Base-by-base conservation (phyloP, 495 filamentous ascomycete species). In the Aspergillus sclerotioniger region DNA sequence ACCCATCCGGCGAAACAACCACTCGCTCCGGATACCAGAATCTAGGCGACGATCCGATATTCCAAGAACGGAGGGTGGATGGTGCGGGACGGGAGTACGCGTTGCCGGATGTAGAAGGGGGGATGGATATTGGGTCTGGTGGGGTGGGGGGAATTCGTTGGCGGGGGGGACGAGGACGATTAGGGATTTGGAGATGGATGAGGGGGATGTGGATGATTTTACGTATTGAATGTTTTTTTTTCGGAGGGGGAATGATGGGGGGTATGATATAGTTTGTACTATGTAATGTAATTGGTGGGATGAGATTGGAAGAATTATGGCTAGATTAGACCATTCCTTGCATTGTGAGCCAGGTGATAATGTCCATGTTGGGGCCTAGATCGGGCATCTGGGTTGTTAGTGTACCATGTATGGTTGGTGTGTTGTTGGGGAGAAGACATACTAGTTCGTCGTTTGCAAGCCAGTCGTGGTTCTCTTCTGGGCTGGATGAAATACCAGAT, bases 1-100 rank as follows among this genome's bases (percentile, higher is more conserved):
- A 32, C 25, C 25, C 47, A 1, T 28, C 28, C 1, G 47, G 47
- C 28, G 7, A 32, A 21, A 50, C 47, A 0, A 50, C 47, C 25
- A 25, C 32, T 9, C 47, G 25, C 25, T 31, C 47, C 25, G 47
- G 47, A 28, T 31, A 50, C 28, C 47, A 50, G 47, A 50, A 50
- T 17, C 47, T 50, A 6, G 47, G 47, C 25, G 47, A 50, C 12
- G 25, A 50, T 3, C 47, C 47, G 13, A 25, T 50, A 1, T 25
- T 50, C 25, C 16, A 50, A 15, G 47, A 50, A 25, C 28, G 31
- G 47, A 21, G 47, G 17, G 17, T 32, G 28, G 31, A 31, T 32
- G 16, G 28, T 1, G 8, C 20, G 12, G 47, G 47, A 0, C 20
- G 25, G 2, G 47, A 50, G 47, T 25, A 31, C 20, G 47, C 28